Conservation (phyloP, 768 basidiomycete species). For the Hortiboletus flavorubellus region DNA sequence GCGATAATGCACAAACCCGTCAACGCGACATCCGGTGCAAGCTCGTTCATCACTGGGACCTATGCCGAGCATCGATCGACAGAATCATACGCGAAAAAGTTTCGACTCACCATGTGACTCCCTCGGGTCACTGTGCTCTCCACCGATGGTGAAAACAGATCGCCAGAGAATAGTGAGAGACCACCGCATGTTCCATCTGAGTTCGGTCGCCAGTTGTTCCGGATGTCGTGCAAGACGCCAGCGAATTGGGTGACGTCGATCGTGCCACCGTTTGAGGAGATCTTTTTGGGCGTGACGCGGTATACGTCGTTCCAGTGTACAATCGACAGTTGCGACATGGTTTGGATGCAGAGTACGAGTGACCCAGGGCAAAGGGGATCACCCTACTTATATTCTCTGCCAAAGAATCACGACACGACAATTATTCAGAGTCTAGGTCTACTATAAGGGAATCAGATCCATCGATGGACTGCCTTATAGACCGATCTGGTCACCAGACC, state of each 20-base stretch:
- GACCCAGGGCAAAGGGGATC: not conserved
- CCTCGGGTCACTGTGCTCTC: slow-evolving; percentile 88
- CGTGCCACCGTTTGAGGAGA: slow-evolving; percentile 49
- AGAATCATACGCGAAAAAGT: not conserved
- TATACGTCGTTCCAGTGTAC: slow-evolving; percentile 85
- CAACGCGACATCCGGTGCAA: slow-evolving; percentile 76
- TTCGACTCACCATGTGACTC: slow-evolving; percentile 72
- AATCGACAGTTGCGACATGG: slow-evolving; percentile 42
- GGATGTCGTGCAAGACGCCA: slow-evolving; percentile 59
- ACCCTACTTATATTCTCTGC: not conserved
- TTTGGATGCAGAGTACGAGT: not conserved
- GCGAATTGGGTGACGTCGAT: slow-evolving; percentile 87
- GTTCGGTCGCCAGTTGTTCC: slow-evolving; percentile 51
- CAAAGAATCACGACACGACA: too few relatives aligned
- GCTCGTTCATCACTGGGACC: slow-evolving; percentile 83
- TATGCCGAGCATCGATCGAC: slow-evolving; percentile 23
- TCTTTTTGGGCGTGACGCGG: slow-evolving; percentile 73
- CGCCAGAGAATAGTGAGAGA: slow-evolving; percentile 82
- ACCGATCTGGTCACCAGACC: too few relatives aligned
- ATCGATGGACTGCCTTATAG: too few relatives aligned
- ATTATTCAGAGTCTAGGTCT: too few relatives aligned
- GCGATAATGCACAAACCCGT: slow-evolving; percentile 53
- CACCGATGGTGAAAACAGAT: slow-evolving; percentile 82
- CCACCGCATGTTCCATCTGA: slow-evolving; percentile 60
- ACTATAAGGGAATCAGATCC: too few relatives aligned